These are phyloP conservation scores for Abelmoschus esculentus DNA, from an alignment of 345 rosid species.

Conservation along the genomic window DNA sequence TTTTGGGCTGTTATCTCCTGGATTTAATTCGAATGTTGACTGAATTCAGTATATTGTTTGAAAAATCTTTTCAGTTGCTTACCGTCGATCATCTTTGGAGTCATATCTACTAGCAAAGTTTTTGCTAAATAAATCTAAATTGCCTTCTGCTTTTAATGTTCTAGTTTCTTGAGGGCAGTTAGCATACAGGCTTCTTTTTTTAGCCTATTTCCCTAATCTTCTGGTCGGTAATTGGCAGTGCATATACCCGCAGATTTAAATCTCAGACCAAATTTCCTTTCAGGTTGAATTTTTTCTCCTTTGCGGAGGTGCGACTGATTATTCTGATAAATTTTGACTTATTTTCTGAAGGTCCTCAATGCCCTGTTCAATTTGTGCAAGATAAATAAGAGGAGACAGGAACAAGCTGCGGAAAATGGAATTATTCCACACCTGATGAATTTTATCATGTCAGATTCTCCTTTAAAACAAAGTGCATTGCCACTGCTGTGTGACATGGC, in stretches of 20 bases:
- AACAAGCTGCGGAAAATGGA: constrained; percentile 99
- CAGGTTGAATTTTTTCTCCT: neutral
- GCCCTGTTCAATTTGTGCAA: constrained; percentile 96
- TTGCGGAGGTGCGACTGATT: neutral
- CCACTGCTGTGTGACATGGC: constrained; percentile 99
- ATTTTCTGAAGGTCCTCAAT: constrained; percentile 71
- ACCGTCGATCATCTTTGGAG: too few species aligned
- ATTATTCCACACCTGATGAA: constrained; percentile 95
- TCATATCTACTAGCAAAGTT: too few species aligned
- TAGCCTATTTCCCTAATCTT: neutral
- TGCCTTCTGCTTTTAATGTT: too few species aligned
- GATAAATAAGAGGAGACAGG: constrained; percentile 98
- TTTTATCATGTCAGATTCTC: constrained; percentile 68
- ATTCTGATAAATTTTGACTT: constrained; percentile 10
- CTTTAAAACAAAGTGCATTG: constrained; percentile 73
- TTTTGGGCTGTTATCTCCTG: too few species aligned
- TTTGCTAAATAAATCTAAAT: too few species aligned
- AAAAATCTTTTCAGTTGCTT: too few species aligned
- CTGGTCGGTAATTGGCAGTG: neutral
- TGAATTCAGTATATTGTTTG: too few species aligned
- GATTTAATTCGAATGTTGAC: too few species aligned
- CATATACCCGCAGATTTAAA: neutral
- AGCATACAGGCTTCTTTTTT: too few species aligned
- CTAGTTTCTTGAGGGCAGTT: too few species aligned
- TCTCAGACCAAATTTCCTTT: neutral